Evolutionary conservation across 208 protist genomes (phyloP).

Genomic region (Acanthamoeba rhysodes): DNA sequence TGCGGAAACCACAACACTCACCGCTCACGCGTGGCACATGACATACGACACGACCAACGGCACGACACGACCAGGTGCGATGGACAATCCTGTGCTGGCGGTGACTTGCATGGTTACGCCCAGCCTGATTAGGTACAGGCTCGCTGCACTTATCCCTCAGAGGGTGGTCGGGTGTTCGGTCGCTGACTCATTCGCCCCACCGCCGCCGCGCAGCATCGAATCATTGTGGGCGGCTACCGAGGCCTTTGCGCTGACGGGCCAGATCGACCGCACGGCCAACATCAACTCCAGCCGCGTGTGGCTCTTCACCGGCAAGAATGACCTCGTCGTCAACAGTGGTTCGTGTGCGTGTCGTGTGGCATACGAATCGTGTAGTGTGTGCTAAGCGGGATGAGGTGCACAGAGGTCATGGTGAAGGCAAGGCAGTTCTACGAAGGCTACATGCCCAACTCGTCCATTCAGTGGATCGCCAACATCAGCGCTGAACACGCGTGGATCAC

Average conservation of each 20-base stretch:
- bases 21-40: too few relatives aligned
- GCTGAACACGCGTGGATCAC: slow-evolving; percentile 8
- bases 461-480: background rate
- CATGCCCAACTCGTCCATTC: background rate
- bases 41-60: too few relatives aligned
- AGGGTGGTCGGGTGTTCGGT: too few relatives aligned
- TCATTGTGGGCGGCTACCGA: background rate
- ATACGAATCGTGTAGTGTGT: background rate
- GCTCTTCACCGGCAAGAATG: background rate
- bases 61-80: background rate
- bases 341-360: background rate
- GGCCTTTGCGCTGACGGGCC: background rate
- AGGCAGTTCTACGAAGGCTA: background rate
- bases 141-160: too few relatives aligned
- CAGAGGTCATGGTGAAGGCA: background rate
- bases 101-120: background rate
- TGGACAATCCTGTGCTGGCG: background rate
- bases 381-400: background rate
- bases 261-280: background rate
- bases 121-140: background rate
- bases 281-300: background rate
- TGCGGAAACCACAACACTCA: too few relatives aligned
- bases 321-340: background rate
- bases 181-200: background rate
- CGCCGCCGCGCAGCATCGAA: background rate